Conservation (phyloP, 1,139 yeast species). For the Tardiomyces depauwii region DNA sequence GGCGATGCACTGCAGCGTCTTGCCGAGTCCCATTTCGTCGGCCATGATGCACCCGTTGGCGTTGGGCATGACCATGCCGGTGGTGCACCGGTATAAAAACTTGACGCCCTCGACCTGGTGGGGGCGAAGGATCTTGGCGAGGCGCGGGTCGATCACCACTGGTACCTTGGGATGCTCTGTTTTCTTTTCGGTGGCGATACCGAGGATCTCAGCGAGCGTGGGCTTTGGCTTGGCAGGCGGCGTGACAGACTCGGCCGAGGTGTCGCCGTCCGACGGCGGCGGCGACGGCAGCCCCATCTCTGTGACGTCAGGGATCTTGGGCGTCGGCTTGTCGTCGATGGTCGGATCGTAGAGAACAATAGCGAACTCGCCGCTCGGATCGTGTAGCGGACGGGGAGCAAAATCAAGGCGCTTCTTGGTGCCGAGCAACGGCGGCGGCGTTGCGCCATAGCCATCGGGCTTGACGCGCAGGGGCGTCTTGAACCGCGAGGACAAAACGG, state of each 20-base stretch:
- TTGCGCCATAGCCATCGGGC: slow-evolving; percentile 14
- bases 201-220: slow-evolving; percentile 72
- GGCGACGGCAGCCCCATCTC: neutral
- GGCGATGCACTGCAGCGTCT: slow-evolving; percentile 86
- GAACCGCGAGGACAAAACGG: slow-evolving; percentile 8
- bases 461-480: slow-evolving; percentile 25
- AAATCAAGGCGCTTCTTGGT: slow-evolving; percentile 56
- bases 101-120: slow-evolving; percentile 96
- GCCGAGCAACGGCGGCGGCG: slow-evolving; percentile 75
- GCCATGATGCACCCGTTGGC: slow-evolving; percentile 99
- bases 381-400: slow-evolving; percentile 85
- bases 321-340: slow-evolving; percentile 38
- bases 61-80: slow-evolving; percentile 75
- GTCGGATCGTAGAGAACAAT: slow-evolving; percentile 94
- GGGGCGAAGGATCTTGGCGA: slow-evolving; percentile 79
- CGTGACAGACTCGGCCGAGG: neutral
- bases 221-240: slow-evolving; percentile 11
- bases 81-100: slow-evolving; percentile 78
- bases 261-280: neutral
- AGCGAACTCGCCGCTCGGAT: slow-evolving; percentile 88
- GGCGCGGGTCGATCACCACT: slow-evolving; percentile 86
- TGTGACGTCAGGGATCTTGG: slow-evolving; percentile 3
- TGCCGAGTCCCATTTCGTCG: slow-evolving; percentile 98
- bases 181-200: slow-evolving; percentile 47
- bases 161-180: slow-evolving; percentile 70